A percentile compares a stretch with the other conserved stretches of the same genome.
Conservation (phyloP, 2,329 filamentous ascomycete species). For the Sarocladium strictum region DNA sequence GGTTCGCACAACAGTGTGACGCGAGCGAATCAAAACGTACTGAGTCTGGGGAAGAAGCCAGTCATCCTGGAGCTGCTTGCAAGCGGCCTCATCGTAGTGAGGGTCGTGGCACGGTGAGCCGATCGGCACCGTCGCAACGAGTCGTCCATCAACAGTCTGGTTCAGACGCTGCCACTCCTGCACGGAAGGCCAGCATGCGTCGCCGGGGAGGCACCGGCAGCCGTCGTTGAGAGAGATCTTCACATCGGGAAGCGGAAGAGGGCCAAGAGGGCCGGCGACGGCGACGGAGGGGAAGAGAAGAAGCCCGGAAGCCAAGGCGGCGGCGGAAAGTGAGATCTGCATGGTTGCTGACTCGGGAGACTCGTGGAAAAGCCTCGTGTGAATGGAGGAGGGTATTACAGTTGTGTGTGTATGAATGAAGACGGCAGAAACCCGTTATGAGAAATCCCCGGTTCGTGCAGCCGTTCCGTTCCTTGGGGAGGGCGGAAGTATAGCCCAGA, state of each 20-base stretch:
- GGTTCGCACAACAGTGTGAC: not conserved
- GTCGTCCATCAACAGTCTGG: slow-evolving; percentile 38
- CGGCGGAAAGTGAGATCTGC: slow-evolving; percentile 9
- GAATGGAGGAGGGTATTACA: too few relatives aligned
- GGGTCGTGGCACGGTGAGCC: slow-evolving; percentile 44
- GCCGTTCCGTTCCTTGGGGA: not conserved
- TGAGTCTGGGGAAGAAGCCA: slow-evolving; percentile 30
- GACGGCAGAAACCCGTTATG: too few relatives aligned
- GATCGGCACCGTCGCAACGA: slow-evolving; percentile 46
- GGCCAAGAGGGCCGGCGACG: not conserved
- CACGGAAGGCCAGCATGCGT: slow-evolving; percentile 44
- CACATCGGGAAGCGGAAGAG: too few relatives aligned
- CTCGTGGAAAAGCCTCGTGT: too few relatives aligned
- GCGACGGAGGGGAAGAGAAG: not conserved
- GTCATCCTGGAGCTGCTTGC: slow-evolving; percentile 30
- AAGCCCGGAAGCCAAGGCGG: not conserved
- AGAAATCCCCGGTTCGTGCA: not conserved
- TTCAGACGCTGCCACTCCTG: slow-evolving; percentile 44
- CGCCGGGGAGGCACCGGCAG: slow-evolving; percentile 45
- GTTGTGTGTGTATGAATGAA: too few relatives aligned
- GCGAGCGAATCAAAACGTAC: not conserved
- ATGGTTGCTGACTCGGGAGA: not conserved
- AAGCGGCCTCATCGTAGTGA: slow-evolving; percentile 38
- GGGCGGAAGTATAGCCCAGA: not conserved
- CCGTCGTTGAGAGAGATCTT: too few relatives aligned